phyloP scores from a whole-genome alignment of 1,139 yeast genomes.

The Pichia sp. region DNA sequence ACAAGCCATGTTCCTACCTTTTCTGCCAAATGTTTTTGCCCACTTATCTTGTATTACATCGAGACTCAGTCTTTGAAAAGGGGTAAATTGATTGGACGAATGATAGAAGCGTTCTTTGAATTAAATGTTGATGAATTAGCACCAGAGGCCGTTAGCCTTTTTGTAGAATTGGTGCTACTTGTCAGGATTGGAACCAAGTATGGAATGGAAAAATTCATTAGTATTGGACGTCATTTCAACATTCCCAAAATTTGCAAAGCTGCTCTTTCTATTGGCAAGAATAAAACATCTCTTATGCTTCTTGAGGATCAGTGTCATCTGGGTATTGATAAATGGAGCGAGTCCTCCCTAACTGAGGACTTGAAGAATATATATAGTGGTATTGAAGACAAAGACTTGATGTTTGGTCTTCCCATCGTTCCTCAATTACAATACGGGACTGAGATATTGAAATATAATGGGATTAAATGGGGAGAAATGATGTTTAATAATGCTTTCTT shows the following conservation, averaged over 20 bases:
- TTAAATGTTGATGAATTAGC: conserved; percentile 11
- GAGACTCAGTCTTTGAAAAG: conserved; percentile 14
- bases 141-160: conserved; percentile 25
- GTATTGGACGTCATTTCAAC: conserved; percentile 33
- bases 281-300: conserved; percentile 44
- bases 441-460: conserved; percentile 31
- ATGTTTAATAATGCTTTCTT: conserved; percentile 50
- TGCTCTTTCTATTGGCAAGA: conserved; percentile 33
- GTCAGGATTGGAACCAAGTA: conserved; percentile 40
- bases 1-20: conserved; percentile 18
- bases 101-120: conserved; percentile 20
- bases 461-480: conserved; percentile 34
- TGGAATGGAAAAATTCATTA: conserved; percentile 29
- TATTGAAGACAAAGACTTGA: conserved; percentile 54
- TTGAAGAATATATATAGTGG: conserved; percentile 39
- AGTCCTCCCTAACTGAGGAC: conserved; percentile 19
- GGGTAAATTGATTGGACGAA: conserved; percentile 11
- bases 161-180: conserved; percentile 35
- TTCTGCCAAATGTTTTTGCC: conserved; percentile 18
- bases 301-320: too few species aligned
- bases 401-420: conserved; percentile 54
- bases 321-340: too few species aligned
- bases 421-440: conserved; percentile 48
- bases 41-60: conserved; percentile 24
- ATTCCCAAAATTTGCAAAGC: conserved; percentile 28